Evolutionary conservation across 2,329 filamentous ascomycete genomes (phyloP).

Genomic region (Phoma herbarum): DNA sequence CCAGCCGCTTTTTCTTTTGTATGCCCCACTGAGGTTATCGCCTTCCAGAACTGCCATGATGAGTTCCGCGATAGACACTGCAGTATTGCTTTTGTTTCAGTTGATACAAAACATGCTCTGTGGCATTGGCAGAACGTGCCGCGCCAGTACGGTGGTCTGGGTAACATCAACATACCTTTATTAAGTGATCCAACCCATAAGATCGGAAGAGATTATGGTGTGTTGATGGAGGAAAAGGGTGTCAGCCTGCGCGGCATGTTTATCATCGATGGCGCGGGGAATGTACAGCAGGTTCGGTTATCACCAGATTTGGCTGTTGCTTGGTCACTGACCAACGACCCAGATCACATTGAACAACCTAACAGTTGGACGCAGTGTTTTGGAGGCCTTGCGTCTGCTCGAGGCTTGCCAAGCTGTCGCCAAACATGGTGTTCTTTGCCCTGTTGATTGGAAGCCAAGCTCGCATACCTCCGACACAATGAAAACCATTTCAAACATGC

Average conservation of each 20-base stretch:
- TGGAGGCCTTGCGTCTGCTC: constrained; percentile 42
- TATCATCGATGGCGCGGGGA: constrained; percentile 35
- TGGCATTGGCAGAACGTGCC: constrained; percentile 46
- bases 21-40: constrained; percentile 44
- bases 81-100: constrained; percentile 39
- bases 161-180: constrained; percentile 38
- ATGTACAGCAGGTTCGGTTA: constrained; percentile 40
- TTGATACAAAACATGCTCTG: constrained; percentile 43
- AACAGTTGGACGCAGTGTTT: constrained; percentile 42
- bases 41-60: constrained; percentile 41
- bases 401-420: constrained; percentile 45
- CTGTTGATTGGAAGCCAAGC: constrained; percentile 43
- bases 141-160: constrained; percentile 41
- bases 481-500: constrained; percentile 37
- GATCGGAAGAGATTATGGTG: constrained; percentile 42
- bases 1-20: constrained; percentile 46
- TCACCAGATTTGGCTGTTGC: neutral
- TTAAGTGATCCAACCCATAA: constrained; percentile 41
- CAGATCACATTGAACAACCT: constrained; percentile 43
- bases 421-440: constrained; percentile 43
- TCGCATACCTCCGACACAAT: constrained; percentile 29
- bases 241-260: constrained; percentile 44
- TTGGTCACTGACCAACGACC: neutral
- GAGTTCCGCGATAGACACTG: constrained; percentile 41
- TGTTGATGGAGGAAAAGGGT: constrained; percentile 43